These are phyloP conservation scores for Dendrobium nobile DNA, from an alignment of 106 monocot species.

Conservation along the genomic window DNA sequence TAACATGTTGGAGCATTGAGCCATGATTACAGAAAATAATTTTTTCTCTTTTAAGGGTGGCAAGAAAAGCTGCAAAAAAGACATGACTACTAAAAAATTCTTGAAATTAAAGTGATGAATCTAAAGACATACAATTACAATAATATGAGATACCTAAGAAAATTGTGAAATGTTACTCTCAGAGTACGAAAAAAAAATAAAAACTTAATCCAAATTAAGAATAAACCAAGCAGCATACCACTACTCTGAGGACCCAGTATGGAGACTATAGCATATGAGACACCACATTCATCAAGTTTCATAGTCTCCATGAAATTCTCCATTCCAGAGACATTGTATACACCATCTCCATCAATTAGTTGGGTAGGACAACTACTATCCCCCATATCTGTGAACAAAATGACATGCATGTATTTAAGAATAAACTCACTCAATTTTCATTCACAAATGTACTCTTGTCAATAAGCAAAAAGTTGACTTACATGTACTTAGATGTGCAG, in stretches of 20 bases:
- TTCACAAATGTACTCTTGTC: not conserved
- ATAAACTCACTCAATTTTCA: not conserved
- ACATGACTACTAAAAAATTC: too few relatives aligned
- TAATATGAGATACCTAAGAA: not conserved
- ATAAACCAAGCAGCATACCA: conserved; percentile 31
- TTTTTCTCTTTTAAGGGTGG: too few relatives aligned
- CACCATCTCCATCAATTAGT: conserved; percentile 65
- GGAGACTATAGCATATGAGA: conserved; percentile 73
- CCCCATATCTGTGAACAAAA: conserved; percentile 38
- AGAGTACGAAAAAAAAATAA: not conserved
- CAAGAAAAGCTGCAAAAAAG: too few relatives aligned
- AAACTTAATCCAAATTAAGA: not conserved
- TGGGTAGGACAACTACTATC: conserved; percentile 36
- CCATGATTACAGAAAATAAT: too few relatives aligned
- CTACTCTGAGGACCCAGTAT: conserved; percentile 89
- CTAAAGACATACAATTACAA: not conserved
- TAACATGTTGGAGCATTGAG: too few relatives aligned
- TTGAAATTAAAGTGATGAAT: too few relatives aligned
- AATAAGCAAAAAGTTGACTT: too few relatives aligned
- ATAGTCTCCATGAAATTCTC: conserved; percentile 39
- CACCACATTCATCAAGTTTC: conserved; percentile 54
- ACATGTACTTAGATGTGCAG: not conserved
- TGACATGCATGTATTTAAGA: not conserved
- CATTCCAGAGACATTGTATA: conserved; percentile 41
- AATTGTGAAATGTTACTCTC: not conserved